phyloP scores from a whole-genome alignment of 257 asterid species.

The Voacanga thouarsii region DNA sequence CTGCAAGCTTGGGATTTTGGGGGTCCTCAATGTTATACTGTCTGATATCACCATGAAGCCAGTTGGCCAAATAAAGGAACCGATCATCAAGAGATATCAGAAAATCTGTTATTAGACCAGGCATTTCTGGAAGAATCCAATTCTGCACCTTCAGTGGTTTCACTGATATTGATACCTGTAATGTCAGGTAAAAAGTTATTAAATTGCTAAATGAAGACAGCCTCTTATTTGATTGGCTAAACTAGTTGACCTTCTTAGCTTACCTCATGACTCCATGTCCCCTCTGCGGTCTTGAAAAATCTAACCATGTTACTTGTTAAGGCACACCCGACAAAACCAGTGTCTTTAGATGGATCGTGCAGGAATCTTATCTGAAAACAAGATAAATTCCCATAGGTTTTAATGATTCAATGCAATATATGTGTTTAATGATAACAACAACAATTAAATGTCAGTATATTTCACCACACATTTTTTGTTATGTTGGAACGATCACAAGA shows the following conservation, averaged over 20 bases:
- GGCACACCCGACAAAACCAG: slow-evolving; percentile 92
- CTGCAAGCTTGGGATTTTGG: slow-evolving; percentile 53
- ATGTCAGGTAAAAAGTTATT: slow-evolving; percentile 3
- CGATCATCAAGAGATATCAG: slow-evolving; percentile 77
- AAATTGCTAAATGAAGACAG: not conserved
- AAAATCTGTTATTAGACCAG: slow-evolving; percentile 79
- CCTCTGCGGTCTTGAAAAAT: slow-evolving; percentile 77
- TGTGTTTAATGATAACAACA: not conserved
- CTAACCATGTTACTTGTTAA: slow-evolving; percentile 81
- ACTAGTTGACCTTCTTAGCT: slow-evolving; percentile 1
- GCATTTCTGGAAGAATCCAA: slow-evolving; percentile 90
- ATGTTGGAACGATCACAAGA: not conserved
- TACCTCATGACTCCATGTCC: slow-evolving; percentile 91
- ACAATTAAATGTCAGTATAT: not conserved
- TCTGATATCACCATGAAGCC: slow-evolving; percentile 96
- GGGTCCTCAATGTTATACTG: slow-evolving; percentile 90
- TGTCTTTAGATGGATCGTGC: slow-evolving; percentile 84
- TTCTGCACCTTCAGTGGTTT: slow-evolving; percentile 72
- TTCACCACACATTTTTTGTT: too few species aligned
- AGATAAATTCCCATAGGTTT: not conserved
- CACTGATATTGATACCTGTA: slow-evolving; percentile 59
- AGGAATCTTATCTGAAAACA: slow-evolving; percentile 65
- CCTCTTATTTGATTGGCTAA: not conserved
- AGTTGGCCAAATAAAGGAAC: slow-evolving; percentile 66
- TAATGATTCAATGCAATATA: not conserved